Conservation (phyloP, 352 stramenopile genomes). For the Peronospora destructor region DNA sequence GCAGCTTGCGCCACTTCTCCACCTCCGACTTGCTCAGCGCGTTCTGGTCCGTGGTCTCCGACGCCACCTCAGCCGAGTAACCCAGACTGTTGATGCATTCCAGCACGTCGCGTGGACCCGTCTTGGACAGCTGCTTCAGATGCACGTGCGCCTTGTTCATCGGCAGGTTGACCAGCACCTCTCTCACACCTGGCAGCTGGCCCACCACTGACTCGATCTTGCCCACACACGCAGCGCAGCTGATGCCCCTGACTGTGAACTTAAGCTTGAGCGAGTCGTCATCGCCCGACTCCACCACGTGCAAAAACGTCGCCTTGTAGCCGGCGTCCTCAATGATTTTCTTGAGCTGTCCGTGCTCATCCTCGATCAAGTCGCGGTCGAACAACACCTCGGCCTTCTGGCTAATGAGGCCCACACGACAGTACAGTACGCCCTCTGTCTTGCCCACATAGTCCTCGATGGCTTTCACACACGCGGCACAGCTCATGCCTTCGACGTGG, state of each 20-base stretch:
- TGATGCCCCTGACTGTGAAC: constrained; percentile 71
- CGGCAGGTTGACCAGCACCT: constrained; percentile 55
- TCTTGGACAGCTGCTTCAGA: constrained; percentile 71
- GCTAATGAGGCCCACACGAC: constrained; percentile 76
- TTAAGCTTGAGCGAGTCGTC: constrained; percentile 77
- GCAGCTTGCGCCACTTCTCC: constrained; percentile 62
- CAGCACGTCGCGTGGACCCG: constrained; percentile 63
- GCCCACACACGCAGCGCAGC: constrained; percentile 44
- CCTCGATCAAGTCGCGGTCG: constrained; percentile 58
- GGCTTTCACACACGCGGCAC: constrained; percentile 79
- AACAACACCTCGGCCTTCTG: constrained; percentile 83
- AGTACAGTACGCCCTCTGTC: constrained; percentile 57
- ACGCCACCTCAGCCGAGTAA: constrained; percentile 50
- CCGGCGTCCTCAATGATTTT: constrained; percentile 69
- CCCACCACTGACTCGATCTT: constrained; percentile 65
- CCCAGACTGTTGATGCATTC: constrained; percentile 60
- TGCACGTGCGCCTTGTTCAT: constrained; percentile 71
- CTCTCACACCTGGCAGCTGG: constrained; percentile 62
- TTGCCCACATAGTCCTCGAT: constrained; percentile 77
- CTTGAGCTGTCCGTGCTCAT: constrained; percentile 40
- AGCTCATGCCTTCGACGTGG: constrained; percentile 83
- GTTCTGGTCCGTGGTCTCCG: constrained; percentile 52
- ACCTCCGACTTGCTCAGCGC: constrained; percentile 64
- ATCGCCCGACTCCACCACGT: constrained; percentile 65
- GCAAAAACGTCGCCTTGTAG: constrained; percentile 73